Base-by-base conservation (phyloP, 257 asterid species). In the Penstemon barbatus region DNA sequence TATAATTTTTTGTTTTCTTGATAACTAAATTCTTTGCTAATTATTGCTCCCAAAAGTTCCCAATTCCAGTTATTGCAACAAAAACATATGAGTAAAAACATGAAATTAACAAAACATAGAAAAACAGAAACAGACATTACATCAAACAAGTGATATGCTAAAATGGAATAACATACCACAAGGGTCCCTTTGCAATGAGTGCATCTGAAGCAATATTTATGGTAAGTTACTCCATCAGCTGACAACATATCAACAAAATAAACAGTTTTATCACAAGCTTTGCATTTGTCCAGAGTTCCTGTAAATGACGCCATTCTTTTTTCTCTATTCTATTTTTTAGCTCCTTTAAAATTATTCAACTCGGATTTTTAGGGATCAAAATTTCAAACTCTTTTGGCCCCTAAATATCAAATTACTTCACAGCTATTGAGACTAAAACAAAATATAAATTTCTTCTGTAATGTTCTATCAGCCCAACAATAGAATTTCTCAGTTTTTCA, bases 191-290 rank as follows among this genome's bases (percentile, higher is more conserved):
- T 83, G 83, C 91, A 85, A 1, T 82, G 86, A 69, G 71, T 74
- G 64, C 91, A 85, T 79, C 81, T 83, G 78, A 83, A 85, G 65
- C 91, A 85, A 3, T 80, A 74, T 44, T 79, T 85, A 39, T 85
- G 91, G 66, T 58, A 85, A 36, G 81, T 85, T 43, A 61, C 75
- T 5, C 88, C 91, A 76, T 85, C 88, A 3, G 91, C 80, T 11
- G 88, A 74, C 80, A 85, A 82, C 82, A 83, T 70, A 63, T 85
- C 91, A 11, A 85, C 85, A 75, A 80, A 85, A 57, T 85, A 85
- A 58, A 85, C 91, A 57, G 78, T 77, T 43, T 80, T 79, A 44
- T 77, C 86, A 77, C 91, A 85, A 55, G 86, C 84, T 72, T 81
- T 78, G 71, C 91, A 85, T 77, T 85, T 85, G 56, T 83, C 82